Conservation (phyloP, 83 land plant species). For the Picea abies region DNA sequence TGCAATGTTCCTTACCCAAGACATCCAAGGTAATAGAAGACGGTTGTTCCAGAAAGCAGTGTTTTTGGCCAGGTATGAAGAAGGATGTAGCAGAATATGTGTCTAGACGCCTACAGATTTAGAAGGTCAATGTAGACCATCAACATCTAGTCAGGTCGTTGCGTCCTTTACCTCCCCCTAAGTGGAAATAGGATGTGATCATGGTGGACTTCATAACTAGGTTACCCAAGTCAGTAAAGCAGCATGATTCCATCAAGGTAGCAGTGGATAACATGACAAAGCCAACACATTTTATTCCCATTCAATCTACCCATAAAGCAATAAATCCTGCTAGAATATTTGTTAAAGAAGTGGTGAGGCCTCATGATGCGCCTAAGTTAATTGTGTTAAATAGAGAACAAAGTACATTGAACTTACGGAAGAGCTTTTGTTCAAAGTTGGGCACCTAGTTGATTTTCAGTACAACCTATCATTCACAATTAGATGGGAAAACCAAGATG, state of each 20-base stretch:
- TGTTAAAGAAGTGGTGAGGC: not conserved
- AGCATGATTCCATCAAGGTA: not conserved
- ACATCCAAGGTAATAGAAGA: not conserved
- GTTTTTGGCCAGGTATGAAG: not conserved
- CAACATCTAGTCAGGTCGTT: not conserved
- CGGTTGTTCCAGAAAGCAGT: not conserved
- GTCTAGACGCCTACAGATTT: not conserved
- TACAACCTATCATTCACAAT: not conserved
- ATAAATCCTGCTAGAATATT: not conserved
- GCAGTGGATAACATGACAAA: no score
- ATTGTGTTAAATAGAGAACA: not conserved
- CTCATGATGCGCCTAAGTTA: not conserved
- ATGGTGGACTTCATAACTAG: not conserved
- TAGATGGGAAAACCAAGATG: not conserved
- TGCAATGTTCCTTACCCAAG: not conserved
- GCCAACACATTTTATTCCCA: no score
- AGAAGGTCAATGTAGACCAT: not conserved
- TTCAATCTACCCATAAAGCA: no score
- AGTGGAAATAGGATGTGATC: not conserved
- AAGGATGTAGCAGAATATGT: not conserved
- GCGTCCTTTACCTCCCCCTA: no score
- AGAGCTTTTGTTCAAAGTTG: no score
- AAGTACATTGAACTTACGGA: not conserved
- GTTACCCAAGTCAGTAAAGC: not conserved
- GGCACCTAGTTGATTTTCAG: no score